Percentiles rank a stretch among this genome's conserved stretches.
phyloP scores from a whole-genome alignment of 371 early-diverging fungal species.

The Rhizopus delemar region DNA sequence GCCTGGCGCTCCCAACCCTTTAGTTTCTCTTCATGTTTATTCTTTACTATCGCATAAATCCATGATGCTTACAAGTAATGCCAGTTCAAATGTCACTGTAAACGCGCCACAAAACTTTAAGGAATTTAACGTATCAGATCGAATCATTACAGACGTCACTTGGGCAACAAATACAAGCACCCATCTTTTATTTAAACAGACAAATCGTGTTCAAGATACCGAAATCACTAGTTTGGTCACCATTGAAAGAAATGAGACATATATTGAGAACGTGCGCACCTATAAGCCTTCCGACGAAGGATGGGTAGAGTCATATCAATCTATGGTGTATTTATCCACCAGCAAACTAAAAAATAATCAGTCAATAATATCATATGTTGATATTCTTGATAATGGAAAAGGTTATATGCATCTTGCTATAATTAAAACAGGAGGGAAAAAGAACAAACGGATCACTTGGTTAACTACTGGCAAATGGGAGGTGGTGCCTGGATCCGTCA shows the following conservation, averaged over 20 bases:
- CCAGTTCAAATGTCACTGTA: conserved; percentile 13
- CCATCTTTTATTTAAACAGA: conserved; percentile 70
- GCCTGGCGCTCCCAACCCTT: conserved; percentile 86
- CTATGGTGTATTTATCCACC: conserved; percentile 42
- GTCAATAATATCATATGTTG: conserved; percentile 63
- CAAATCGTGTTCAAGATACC: conserved; percentile 87
- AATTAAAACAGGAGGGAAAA: conserved; percentile 34
- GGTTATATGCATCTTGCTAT: conserved; percentile 84
- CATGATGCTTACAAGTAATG: conserved; percentile 37
- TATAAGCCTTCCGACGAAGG: conserved; percentile 65
- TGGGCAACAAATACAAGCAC: conserved; percentile 70
- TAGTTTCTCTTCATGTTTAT: conserved; percentile 74
- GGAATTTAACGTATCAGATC: conserved; percentile 66
- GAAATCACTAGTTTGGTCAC: conserved; percentile 62
- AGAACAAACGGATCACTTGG: conserved; percentile 56
- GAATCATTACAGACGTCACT: conserved; percentile 73
- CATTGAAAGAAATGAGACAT: conserved; percentile 16
- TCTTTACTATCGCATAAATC: conserved; percentile 34
- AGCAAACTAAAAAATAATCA: conserved; percentile 29
- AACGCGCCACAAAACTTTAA: conserved; percentile 15
- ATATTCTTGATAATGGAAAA: conserved; percentile 69
- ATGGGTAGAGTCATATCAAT: conserved; percentile 68
- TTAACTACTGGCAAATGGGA: conserved; percentile 87
- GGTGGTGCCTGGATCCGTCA: conserved; percentile 64
- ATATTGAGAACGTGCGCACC: conserved; percentile 48